A percentile compares a stretch with the other conserved stretches of the same genome.
Evolutionary conservation across 2,329 filamentous ascomycete species (phyloP).

Genomic region (Aspergillus brunneoviolaceus): DNA sequence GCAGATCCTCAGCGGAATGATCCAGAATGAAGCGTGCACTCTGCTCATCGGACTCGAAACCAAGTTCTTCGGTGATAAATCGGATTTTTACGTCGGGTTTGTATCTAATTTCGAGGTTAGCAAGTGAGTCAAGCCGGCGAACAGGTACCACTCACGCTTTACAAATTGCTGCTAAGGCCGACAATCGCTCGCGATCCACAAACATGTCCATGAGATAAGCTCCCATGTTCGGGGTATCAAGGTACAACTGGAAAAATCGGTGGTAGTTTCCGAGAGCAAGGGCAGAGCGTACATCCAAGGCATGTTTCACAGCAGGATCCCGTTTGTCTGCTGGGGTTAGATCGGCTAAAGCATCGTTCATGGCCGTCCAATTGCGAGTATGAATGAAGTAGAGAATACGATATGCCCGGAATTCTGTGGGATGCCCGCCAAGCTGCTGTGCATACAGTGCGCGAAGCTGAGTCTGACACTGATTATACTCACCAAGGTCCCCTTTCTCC

Average conservation of each 20-base stretch:
- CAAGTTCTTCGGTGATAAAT: conserved; percentile 93
- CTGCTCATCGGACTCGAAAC: conserved; percentile 89
- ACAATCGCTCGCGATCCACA: conserved; percentile 86
- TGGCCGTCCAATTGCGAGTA: conserved; percentile 94
- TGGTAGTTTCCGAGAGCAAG: conserved; percentile 95
- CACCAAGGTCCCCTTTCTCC: conserved; percentile 98
- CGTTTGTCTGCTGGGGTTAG: conserved; percentile 96
- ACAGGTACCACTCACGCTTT: conserved; percentile 71
- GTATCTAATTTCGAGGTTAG: conserved; percentile 67
- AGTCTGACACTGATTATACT: conserved; percentile 99
- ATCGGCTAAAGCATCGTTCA: conserved; percentile 98
- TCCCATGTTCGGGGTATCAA: conserved; percentile 93
- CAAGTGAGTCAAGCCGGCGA: conserved; percentile 6
- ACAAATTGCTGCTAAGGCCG: conserved; percentile 87
- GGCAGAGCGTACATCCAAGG: conserved; percentile 84
- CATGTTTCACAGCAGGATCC: conserved; percentile 82
- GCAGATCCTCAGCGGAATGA: conserved; percentile 69
- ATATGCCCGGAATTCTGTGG: conserved; percentile 97
- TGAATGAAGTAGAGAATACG: conserved; percentile 99
- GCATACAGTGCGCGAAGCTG: conserved; percentile 90
- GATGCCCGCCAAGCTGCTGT: conserved; percentile 81
- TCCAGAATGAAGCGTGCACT: conserved; percentile 88
- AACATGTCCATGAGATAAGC: conserved; percentile 99
- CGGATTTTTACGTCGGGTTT: conserved; percentile 85
- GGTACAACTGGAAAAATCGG: conserved; percentile 94